phyloP scores from a whole-genome alignment of 352 stramenopile genomes.

The Pythium graminicola region DNA sequence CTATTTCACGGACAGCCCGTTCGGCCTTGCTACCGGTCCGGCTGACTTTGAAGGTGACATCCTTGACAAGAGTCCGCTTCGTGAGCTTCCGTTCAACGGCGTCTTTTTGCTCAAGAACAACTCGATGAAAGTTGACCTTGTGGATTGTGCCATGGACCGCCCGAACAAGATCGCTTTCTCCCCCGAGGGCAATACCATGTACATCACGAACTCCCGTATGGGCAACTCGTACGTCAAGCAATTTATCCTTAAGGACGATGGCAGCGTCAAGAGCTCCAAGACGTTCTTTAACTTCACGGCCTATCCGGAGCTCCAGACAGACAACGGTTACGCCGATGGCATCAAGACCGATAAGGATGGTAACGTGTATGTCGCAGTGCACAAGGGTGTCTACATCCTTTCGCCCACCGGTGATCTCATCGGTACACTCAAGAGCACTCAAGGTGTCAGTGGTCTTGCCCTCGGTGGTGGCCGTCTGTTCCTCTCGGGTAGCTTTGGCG shows the following conservation, averaged over 20 bases:
- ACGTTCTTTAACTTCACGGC: constrained; percentile 76
- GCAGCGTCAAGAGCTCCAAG: constrained; percentile 41
- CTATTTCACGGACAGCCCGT: constrained; percentile 78
- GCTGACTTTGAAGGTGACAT: constrained; percentile 57
- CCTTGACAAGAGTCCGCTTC: constrained; percentile 57
- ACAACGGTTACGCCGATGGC: constrained; percentile 52
- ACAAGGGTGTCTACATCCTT: constrained; percentile 75
- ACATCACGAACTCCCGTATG: constrained; percentile 75
- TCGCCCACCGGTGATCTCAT: constrained; percentile 44
- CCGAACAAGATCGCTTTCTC: constrained; percentile 84
- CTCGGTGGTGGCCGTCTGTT: constrained; percentile 73
- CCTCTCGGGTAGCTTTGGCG: constrained; percentile 55
- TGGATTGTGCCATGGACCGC: constrained; percentile 70
- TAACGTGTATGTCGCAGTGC: constrained; percentile 67
- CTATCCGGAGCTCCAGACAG: constrained; percentile 54
- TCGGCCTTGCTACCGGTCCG: constrained; percentile 53
- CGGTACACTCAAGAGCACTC: constrained; percentile 45
- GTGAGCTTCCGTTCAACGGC: constrained; percentile 74
- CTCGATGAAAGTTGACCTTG: constrained; percentile 41
- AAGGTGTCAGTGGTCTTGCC: constrained; percentile 48
- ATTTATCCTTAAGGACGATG: constrained; percentile 48
- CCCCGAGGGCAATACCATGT: constrained; percentile 61
- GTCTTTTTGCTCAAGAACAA: constrained; percentile 62
- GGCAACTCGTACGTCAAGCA: constrained; percentile 74
- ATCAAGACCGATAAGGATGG: constrained; percentile 70